phyloP scores from a whole-genome alignment of 2,329 filamentous ascomycete genomes.

The Claviceps digitariae region DNA sequence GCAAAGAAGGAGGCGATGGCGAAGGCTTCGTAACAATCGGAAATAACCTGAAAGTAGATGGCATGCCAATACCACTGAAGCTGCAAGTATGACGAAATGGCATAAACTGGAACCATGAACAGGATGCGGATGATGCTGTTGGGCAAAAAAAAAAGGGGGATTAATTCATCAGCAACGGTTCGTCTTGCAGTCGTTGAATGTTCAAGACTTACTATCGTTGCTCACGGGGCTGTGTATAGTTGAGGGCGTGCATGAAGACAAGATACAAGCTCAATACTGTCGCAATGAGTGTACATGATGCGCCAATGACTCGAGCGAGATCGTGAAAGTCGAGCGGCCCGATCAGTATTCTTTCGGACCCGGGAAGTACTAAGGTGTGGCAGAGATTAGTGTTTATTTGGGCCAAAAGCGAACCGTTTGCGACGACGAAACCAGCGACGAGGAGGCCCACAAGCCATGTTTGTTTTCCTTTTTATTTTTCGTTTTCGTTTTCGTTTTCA shows the following conservation, averaged over 20 bases:
- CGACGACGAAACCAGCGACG: neutral
- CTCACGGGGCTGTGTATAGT: conserved; percentile 47
- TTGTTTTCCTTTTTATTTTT: neutral
- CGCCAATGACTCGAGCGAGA: conserved; percentile 38
- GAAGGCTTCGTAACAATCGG: conserved; percentile 82
- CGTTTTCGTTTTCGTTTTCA: neutral
- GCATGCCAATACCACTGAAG: conserved; percentile 63
- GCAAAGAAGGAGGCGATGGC: conserved; percentile 80
- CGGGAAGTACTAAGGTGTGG: conserved; percentile 23
- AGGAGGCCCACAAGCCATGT: neutral
- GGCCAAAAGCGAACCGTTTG: neutral
- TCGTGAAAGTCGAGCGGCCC: conserved; percentile 40
- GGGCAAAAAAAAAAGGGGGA: too few species aligned
- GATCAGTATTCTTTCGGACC: conserved; percentile 32
- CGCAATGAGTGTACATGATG: conserved; percentile 34
- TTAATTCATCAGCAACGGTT: neutral
- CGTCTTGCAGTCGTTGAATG: neutral
- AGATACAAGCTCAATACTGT: conserved; percentile 41
- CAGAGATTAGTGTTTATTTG: neutral
- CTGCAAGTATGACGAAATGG: conserved; percentile 58
- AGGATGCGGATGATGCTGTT: conserved; percentile 71
- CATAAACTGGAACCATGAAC: conserved; percentile 76
- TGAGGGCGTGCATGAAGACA: conserved; percentile 43
- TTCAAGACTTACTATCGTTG: conserved; percentile 36
- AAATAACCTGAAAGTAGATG: conserved; percentile 68